Percentiles rank a stretch among this genome's conserved stretches.
Conservation (phyloP, 371 early-diverging fungal genomes). For the Umbelopsis sp. region DNA sequence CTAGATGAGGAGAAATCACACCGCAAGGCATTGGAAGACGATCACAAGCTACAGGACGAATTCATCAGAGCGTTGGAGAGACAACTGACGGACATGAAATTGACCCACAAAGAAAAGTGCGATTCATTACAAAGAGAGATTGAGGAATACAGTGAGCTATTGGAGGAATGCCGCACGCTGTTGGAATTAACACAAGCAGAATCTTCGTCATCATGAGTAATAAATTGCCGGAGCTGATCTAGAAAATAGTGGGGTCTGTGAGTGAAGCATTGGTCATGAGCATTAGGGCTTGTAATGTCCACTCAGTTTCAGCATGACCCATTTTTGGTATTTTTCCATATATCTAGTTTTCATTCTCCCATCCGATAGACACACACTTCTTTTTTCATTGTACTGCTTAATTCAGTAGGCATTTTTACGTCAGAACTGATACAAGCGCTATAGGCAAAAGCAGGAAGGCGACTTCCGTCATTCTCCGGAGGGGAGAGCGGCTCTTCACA, state of each 20-base stretch:
- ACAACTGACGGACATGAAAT: constrained; percentile 7
- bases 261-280: too few species aligned
- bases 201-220: constrained; percentile 10
- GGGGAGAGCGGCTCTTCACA: background rate
- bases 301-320: background rate
- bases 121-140: constrained; percentile 3
- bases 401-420: too few species aligned
- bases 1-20: constrained; percentile 6
- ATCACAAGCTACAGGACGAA: constrained; percentile 10
- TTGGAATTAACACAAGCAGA: background rate
- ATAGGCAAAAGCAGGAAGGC: background rate
- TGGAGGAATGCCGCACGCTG: constrained; percentile 6
- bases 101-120: background rate
- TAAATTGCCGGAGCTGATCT: too few species aligned
- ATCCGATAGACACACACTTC: too few species aligned
- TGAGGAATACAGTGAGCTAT: constrained; percentile 5
- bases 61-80: constrained; percentile 13
- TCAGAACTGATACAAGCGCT: too few species aligned
- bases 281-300: too few species aligned
- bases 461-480: constrained; percentile 18
- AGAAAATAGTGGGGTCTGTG: too few species aligned
- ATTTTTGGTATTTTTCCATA: too few species aligned
- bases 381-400: too few species aligned
- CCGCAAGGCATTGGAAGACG: constrained; percentile 9
- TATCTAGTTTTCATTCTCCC: too few species aligned